Percentiles rank a stretch among this genome's conserved stretches.
Evolutionary conservation across 2,329 filamentous ascomycete genomes (phyloP).

Genomic region (Stachybotrys chlorohalonatus): DNA sequence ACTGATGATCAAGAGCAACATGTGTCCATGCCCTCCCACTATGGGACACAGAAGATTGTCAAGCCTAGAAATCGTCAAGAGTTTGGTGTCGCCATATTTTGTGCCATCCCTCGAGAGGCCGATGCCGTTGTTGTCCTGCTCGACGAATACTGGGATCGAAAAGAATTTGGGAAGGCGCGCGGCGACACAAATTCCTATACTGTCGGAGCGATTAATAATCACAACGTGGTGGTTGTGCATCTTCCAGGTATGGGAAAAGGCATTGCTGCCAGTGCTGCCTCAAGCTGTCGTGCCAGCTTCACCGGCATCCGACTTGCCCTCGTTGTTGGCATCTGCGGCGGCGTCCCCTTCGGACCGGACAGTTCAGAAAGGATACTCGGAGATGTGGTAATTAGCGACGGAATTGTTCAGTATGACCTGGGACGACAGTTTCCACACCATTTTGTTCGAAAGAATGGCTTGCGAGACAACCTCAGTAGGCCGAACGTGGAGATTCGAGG

Average conservation of each 20-base stretch:
- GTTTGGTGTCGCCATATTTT: conserved; percentile 7
- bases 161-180: conserved; percentile 9
- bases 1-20: not conserved
- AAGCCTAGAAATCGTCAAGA: not conserved
- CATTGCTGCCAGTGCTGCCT: conserved; percentile 3
- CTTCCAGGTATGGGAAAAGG: conserved; percentile 13
- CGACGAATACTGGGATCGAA: conserved; percentile 5
- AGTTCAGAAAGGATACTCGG: conserved; percentile 1
- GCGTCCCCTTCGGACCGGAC: conserved; percentile 2
- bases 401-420: conserved; percentile 16
- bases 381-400: conserved; percentile 14
- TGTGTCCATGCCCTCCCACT: not conserved
- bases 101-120: conserved; percentile 6
- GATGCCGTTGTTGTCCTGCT: conserved; percentile 8
- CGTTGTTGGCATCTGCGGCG: conserved; percentile 12
- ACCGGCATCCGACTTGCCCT: conserved; percentile 7
- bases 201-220: conserved; percentile 7
- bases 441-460: conserved; percentile 10
- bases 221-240: conserved; percentile 14
- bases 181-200: conserved; percentile 20
- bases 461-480: conserved; percentile 6
- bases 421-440: conserved; percentile 10
- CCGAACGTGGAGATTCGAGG: not conserved
- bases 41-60: not conserved
- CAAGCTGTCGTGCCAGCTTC: conserved; percentile 8